phyloP scores from a whole-genome alignment of 768 basidiomycete species.

The Phlebiopsis gigantea region DNA sequence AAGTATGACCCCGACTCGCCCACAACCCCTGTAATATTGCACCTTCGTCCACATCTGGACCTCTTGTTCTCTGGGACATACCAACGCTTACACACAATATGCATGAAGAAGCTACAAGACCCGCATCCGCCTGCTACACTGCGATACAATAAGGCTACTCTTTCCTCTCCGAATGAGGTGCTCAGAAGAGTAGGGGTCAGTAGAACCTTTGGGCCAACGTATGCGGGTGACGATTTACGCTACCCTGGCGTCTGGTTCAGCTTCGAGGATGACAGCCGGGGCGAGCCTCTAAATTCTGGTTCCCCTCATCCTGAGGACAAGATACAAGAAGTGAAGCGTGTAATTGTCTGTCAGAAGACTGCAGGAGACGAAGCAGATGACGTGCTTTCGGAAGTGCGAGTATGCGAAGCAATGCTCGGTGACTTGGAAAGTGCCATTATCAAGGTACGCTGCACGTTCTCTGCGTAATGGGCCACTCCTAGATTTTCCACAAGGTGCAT shows the following conservation, averaged over 20 bases:
- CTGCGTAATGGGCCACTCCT: neutral
- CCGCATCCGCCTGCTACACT: slow-evolving; percentile 62
- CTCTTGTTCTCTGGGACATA: slow-evolving; percentile 78
- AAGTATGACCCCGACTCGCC: slow-evolving; percentile 76
- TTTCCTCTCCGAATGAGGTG: slow-evolving; percentile 58
- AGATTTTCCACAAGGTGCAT: slow-evolving; percentile 55
- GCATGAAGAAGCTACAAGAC: slow-evolving; percentile 61
- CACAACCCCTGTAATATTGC: slow-evolving; percentile 70
- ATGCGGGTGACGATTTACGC: slow-evolving; percentile 67
- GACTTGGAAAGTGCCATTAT: slow-evolving; percentile 64
- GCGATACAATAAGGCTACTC: slow-evolving; percentile 57
- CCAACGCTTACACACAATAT: slow-evolving; percentile 78
- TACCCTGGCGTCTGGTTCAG: slow-evolving; percentile 85
- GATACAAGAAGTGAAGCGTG: slow-evolving; percentile 69
- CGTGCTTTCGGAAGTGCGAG: slow-evolving; percentile 66
- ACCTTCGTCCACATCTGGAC: slow-evolving; percentile 77
- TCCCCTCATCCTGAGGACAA: slow-evolving; percentile 50
- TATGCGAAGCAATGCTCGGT: slow-evolving; percentile 64
- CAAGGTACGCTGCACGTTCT: slow-evolving; percentile 42
- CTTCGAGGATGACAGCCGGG: slow-evolving; percentile 65
- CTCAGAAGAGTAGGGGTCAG: slow-evolving; percentile 63
- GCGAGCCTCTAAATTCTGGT: slow-evolving; percentile 37
- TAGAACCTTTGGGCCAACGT: slow-evolving; percentile 78
- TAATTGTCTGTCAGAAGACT: slow-evolving; percentile 68
- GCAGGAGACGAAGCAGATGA: slow-evolving; percentile 51